phyloP scores from a whole-genome alignment of 495 filamentous ascomycete species.

The Podospora comata region DNA sequence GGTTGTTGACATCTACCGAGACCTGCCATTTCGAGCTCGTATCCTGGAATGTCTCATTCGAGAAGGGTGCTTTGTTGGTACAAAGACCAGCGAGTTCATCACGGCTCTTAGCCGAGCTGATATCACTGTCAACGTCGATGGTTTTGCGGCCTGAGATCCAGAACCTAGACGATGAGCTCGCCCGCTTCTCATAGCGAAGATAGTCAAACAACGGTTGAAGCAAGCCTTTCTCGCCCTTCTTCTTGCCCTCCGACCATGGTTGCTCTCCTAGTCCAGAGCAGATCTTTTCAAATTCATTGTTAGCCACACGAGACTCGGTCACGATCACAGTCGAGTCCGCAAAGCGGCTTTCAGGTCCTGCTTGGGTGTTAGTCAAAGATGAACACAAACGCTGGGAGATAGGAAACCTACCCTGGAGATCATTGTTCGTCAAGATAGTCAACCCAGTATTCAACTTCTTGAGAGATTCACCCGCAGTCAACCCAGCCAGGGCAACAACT shows the following conservation, averaged over 20 bases:
- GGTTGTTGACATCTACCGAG: constrained; percentile 41
- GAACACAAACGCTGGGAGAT: neutral
- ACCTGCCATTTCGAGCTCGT: constrained; percentile 44
- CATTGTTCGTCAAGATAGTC: constrained; percentile 40
- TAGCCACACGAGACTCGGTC: constrained; percentile 28
- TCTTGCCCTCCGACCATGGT: constrained; percentile 38
- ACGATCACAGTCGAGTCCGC: constrained; percentile 43
- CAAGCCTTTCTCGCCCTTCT: constrained; percentile 19
- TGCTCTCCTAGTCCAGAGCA: constrained; percentile 38
- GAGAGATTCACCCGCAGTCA: constrained; percentile 30
- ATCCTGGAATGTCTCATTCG: constrained; percentile 38
- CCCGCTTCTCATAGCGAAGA: constrained; percentile 31
- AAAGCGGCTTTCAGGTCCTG: constrained; percentile 37
- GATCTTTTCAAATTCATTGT: constrained; percentile 10
- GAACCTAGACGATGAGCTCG: constrained; percentile 27
- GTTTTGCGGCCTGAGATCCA: constrained; percentile 35
- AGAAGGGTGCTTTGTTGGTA: constrained; percentile 47
- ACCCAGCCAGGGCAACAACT: constrained; percentile 16
- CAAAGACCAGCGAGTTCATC: constrained; percentile 37
- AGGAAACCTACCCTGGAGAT: constrained; percentile 39
- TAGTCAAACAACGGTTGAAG: constrained; percentile 42
- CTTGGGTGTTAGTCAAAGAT: constrained; percentile 5
- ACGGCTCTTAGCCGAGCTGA: neutral
- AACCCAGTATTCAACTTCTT: constrained; percentile 37
- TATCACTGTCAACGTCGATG: constrained; percentile 11